Evolutionary conservation across 2,329 filamentous ascomycete genomes (phyloP), one percentile per base, ranked within the genome.

Genomic region (Aspergillus hiratsukae): DNA sequence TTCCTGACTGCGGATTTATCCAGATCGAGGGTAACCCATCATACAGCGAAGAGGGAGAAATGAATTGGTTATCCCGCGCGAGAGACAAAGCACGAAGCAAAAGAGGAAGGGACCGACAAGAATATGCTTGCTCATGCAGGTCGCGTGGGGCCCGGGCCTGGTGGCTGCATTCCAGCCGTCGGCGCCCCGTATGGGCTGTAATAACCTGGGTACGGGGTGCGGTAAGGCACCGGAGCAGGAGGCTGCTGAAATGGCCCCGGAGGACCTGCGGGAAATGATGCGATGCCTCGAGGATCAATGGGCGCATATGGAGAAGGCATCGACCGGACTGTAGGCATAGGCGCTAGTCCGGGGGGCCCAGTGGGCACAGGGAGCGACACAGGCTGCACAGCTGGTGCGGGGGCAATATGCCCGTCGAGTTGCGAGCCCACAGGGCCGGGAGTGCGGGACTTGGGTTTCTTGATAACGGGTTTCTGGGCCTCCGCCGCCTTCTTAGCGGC

Each of bases 291-390:
- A 25, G 64, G 64, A 43, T 67, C 65, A 7, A 71, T 67, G n/a
- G 66, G 69, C 6, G 65, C 67, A 54, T 67, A 73, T 14, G 69
- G 65, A 8, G 57, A 49, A 19, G 58, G 56, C 50, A 67, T 57
- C 29, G 60, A 56, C 31, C 58, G 63, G 27, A 61, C 56, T 41
- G 61, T 51, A 27, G 63, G 55, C 53, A 63, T 57, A 17, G 64
- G 64, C 14, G 60, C 60, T 48, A 64, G 50, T 25, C 57, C 49
- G 17, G 61, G 60, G 48, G 53, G 60, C 8, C 59, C 58, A 25
- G 59, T 52, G 4, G 61, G 60, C 53, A 65, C 48, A 21, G 56
- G 53, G 21, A 56, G 48, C 9, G 64, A 54, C 4, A 53, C 53
- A 41, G 59, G 55, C 51, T 61, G 55, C 11, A 53, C 46, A 43